A percentile compares a stretch with the other conserved stretches of the same genome.
Conservation (phyloP, 805 yeast genomes). For the Barnettozyma populi region DNA sequence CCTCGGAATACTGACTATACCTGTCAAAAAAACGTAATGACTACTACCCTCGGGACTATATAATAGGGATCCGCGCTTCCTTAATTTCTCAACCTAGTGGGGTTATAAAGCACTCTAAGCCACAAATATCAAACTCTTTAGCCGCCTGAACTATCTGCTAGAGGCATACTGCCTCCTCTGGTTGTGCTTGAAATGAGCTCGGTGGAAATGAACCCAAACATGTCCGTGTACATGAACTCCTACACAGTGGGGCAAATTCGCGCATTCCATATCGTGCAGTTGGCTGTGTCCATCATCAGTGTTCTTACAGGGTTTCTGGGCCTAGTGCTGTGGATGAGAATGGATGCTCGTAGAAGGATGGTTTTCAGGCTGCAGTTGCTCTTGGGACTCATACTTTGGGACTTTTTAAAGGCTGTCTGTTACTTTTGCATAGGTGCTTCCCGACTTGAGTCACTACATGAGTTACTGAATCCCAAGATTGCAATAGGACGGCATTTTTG, state of each 20-base stretch:
- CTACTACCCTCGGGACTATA: too few species aligned
- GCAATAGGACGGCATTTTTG: slow-evolving; percentile 8
- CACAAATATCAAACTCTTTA: neutral
- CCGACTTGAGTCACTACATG: neutral
- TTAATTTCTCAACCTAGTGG: neutral
- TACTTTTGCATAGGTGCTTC: slow-evolving; percentile 3
- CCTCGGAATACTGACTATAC: too few species aligned
- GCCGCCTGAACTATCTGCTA: too few species aligned
- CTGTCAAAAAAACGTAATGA: too few species aligned
- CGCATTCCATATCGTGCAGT: slow-evolving; percentile 9
- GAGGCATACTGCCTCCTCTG: neutral
- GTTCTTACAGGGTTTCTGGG: slow-evolving; percentile 16
- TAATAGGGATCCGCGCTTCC: too few species aligned
- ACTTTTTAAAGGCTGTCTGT: slow-evolving; percentile 17
- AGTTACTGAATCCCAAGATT: neutral
- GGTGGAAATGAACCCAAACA: neutral
- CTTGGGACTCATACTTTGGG: slow-evolving; percentile 13
- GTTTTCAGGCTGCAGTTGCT: slow-evolving; percentile 20
- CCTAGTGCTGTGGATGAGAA: slow-evolving; percentile 16
- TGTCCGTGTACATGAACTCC: neutral
- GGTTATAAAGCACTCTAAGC: neutral
- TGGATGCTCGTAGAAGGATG: slow-evolving; percentile 19
- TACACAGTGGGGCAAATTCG: slow-evolving; percentile 7
- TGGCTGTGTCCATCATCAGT: slow-evolving; percentile 12
- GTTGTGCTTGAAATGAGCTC: neutral